Evolutionary conservation across 768 basidiomycete genomes (phyloP), one percentile per base, ranked within the genome.

Genomic region (Asterophora lycoperdoides): DNA sequence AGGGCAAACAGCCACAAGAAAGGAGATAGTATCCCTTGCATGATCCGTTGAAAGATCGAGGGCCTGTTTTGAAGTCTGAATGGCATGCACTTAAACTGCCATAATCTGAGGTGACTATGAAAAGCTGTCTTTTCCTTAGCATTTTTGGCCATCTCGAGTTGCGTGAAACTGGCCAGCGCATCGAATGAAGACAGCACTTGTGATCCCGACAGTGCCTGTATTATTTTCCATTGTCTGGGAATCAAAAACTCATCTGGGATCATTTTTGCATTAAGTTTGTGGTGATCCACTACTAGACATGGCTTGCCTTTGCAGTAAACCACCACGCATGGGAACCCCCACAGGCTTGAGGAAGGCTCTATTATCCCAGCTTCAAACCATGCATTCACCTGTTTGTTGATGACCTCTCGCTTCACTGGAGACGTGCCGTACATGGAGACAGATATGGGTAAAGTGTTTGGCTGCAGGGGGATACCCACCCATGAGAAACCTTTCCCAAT

Each of bases 81-180:
- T 0, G 72, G 72, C 69, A 75, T 72, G 30, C 68, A 41, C 19
- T 47, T 49, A 53, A 75, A 75, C 48, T 76, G 72, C 28, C 49
- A 69, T 0, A 74, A 53, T 7, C 74, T 75, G 32, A 54, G 42
- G 49, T 74, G 75, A 0, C 65, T 65, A 3, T 67, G 48, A 43
- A 76, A 75, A 0, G 70, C 71, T 0, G 66, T 64, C 34, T 68
- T 67, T 20, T 68, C 61, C 10, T 54, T 49, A n/a, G 62, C 64
- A 9, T 64, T 54, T 0, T 59, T 51, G 0, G 46, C 49, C 40
- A 72, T 60, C 34, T 61, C 55, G 0, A 72, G 47, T 48, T 77
- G 75, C 0, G 67, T 72, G 46, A 74, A 77, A 8, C 73, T 70
- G 0, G 73, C 60, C 0, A 69, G 46, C 0, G 68, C 67, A 53